Evolutionary conservation across 768 basidiomycete genomes (phyloP), one percentile per base, ranked within the genome.

Genomic region (Pleurotus tuoliensis): DNA sequence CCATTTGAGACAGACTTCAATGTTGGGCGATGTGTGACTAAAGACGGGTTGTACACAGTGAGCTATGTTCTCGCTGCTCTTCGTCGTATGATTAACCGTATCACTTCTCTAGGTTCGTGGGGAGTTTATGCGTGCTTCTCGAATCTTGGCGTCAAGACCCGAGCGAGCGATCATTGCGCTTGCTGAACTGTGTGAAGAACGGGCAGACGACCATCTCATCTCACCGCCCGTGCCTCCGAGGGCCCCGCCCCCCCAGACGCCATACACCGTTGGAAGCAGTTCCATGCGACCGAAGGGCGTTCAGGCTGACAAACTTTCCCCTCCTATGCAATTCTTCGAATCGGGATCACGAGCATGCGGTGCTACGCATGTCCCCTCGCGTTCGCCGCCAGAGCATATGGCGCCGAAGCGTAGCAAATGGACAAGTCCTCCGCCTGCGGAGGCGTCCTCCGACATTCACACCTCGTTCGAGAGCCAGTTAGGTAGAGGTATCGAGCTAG

Each of bases 1-100:
- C 96, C 96, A 3, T 99, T 99, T 66, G 96, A 98, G 68, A 81
- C 80, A n/a, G 87, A 93, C 64, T 99, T 90, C 73, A 99, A 99
- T 63, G 96, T 99, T 47, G 90, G 94, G 7, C 82, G 96, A 62
- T 98, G 95, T 62, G 96, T 98, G 16, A 98, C 96, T 15, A 90
- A 88, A 65, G 96, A 99, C 68, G 96, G 96, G 2, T 77, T 99
- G 55, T 98, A 97, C 66, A 93, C 92, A 41, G 95, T 95, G 65
- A 64, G 83, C 67, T 34, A 30, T 47, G 44, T 44, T 24, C 37
- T 40, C 50, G 34, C 24, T 46, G 46, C 24, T 44, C 5, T 48
- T 15, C 25, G 49, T 25, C 39, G 48, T 15, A 46, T 59, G 20
- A 50, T 61, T 61, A 38, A 50, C 48, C 48, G 12, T n/a, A 64